Base-by-base conservation (phyloP, 2,329 filamentous ascomycete species). In the Setomelanomma holmii region DNA sequence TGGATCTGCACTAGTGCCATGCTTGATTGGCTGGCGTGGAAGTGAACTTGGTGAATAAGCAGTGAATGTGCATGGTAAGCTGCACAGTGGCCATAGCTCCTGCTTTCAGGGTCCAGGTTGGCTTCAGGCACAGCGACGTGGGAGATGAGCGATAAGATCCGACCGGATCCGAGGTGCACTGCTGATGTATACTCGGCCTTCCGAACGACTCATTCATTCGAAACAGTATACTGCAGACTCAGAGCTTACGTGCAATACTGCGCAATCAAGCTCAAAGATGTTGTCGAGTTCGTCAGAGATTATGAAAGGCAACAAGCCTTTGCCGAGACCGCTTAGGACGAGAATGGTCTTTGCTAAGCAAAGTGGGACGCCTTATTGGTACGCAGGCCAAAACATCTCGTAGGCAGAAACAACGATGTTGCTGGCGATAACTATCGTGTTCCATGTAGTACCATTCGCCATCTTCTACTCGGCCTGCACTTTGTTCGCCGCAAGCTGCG, bases 21-120 rank as follows among this genome's bases (percentile, higher is more conserved):
- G 3, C 12, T 7, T 45, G 33, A 45, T 45, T 45, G 42, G 42
- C 4, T 35, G 30, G n/a, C 2, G 3, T 22, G 19, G 17, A 45
- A 23, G 30, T 45, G 19, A n/a, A 35, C 23, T 12, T 45, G 42
- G 42, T 45, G 42, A 45, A 45, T 45, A 45, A 45, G 42, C 41
- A 44, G 14, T 12, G 11, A 17, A 21, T 17, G 12, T n/a, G 41
- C 42, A 41, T 41, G 39, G 21, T 41, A 41, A 45, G 42, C 42
- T 43, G 42, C 42, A 45, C 7, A 6, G 33, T 19, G 42, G 42
- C 21, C 42, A 45, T 35, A 45, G 42, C 42, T 45, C 20, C 42
- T 35, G n/a, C 2, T 36, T 45, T 34, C 42, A 45, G 42, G 42
- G 42, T 45, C 30, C 19, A 19, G 30, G 21, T 20, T 11, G 23